Base-by-base conservation (phyloP, 495 filamentous ascomycete species). In the Aspergillus steynii region DNA sequence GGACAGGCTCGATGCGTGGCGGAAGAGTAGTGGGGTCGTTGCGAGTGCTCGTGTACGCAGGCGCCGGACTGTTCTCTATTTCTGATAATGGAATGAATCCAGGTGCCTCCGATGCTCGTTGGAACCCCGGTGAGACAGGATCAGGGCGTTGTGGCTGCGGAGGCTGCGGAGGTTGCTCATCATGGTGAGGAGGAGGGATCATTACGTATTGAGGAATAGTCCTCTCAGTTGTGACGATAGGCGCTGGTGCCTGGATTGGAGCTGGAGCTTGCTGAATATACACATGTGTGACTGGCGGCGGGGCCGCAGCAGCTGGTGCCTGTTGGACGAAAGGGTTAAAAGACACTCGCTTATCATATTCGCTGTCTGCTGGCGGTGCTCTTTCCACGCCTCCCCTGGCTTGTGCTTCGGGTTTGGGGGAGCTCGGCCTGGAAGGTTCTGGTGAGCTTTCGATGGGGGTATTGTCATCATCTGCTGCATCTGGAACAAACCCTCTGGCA, bases 61-160 rank as follows among this genome's bases (percentile, higher is more conserved):
- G 76, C 29, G 71, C 74, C 58, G 70, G 74, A 57, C 29, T 58
- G n/a, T 66, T 64, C 15, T 70, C 74, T 55, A 83, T 77, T 2
- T 78, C 70, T n/a, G 73, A 69, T 65, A 85, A 66, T 2, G 74
- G 80, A 31, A 85, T 82, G 0, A 72, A 77, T 26, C 80, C 76
- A 5, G 67, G 65, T 26, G 73, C 71, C 20, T 71, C 74, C 49
- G 81, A 78, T 10, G 72, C 71, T 26, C 69, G 68, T 55, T 80
- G 77, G 45, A 78, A 69, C 0, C 70, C 77, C 0, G 80, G 77
- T 27, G 79, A 79, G 1, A 73, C 68, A 7, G 76, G 78, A 42
- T 71, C 70, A 28, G 76, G 74, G 45, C 46, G 20, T 51, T 49
- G 56, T 42, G 14, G 25, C 29, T 25, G 46, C n/a, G 45, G 59